Evolutionary conservation across 192 early-diverging fungal genomes (phyloP).

Genomic region (Podochytrium sp.): DNA sequence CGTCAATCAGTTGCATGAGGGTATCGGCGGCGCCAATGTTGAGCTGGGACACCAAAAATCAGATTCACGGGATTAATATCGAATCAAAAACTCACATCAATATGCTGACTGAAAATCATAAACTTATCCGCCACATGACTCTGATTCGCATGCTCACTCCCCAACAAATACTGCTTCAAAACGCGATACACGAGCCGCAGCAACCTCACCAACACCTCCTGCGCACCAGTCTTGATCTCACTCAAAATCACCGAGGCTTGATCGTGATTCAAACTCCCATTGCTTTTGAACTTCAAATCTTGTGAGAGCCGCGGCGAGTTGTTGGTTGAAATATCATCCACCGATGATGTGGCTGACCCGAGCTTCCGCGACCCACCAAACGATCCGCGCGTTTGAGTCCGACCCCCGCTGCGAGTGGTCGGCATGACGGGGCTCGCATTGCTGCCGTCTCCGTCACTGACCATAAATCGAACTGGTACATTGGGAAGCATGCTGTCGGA

Average conservation of each 20-base stretch:
- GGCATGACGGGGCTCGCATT: no score
- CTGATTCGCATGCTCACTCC: conserved; percentile 39
- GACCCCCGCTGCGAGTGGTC: no score
- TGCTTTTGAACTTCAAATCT: neutral
- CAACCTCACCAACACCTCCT: conserved; percentile 10
- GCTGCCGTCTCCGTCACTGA: no score
- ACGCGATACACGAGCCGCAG: conserved; percentile 37
- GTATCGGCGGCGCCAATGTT: conserved; percentile 46
- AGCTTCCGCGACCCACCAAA: no score
- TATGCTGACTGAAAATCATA: conserved; percentile 32
- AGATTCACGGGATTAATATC: conserved; percentile 44
- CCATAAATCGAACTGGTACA: no score
- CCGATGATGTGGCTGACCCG: no score
- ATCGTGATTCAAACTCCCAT: neutral
- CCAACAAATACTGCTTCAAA: conserved; percentile 39
- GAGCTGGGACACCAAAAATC: conserved; percentile 34
- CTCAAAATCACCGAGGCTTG: neutral
- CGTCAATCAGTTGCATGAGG: conserved; percentile 41
- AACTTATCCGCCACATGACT: conserved; percentile 41
- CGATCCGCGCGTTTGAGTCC: no score
- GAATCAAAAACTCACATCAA: conserved; percentile 41
- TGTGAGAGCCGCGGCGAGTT: no score
- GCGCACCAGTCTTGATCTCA: conserved; percentile 30
- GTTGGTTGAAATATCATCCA: no score
- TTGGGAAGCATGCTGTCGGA: no score